Evolutionary conservation across 2,329 filamentous ascomycete species (phyloP), one percentile per base, ranked within the genome.

Genomic region (Calycina herbarum): DNA sequence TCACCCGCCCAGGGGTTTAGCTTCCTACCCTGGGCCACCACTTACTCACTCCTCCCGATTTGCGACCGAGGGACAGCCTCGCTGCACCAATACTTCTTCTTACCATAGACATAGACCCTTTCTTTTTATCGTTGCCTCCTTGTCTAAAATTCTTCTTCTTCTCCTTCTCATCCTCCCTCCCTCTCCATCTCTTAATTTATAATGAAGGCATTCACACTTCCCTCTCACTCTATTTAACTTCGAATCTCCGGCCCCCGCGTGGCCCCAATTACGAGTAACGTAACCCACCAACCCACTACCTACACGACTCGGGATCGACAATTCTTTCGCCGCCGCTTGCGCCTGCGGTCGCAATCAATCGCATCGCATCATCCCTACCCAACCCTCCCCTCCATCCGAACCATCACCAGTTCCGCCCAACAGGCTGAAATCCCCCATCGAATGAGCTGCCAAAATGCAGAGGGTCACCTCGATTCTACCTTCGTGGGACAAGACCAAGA

Each of bases 401-500:
- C 45, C 10, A 51, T 11, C 54, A 57, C 27, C 27, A 33, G 27
- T 57, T 6, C 17, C 54, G 15, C 20, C 29, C 54, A 57, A 57
- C 54, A 35, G 31, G 13, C 54, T 57, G 54, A 35, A 33, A 10
- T 29, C 48, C 54, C 31, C 38, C 56, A 51, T 58, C 60, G 62
- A 59, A 67, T 67, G 64, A 60, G 38, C 59, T 56, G 66, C 64
- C 68, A 73, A 67, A 57, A 77, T 77, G 75, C 74, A 75, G 69
- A 71, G 70, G 66, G 73, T 76, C 38, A 70, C 72, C n/a, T 69
- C 71, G 13, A 69, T 74, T 54, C 70, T 77, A 57, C 74, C 77
- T 5, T 77, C 84, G 48, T 87, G 85, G 85, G 80, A 83, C 64
- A 79, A 78, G 67, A 84, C 85, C 63, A 86, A 84, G 75, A 82